Evolutionary conservation across 2,329 filamentous ascomycete species (phyloP), one percentile per base, ranked within the genome.

Genomic region (Colletotrichum noveboracense): DNA sequence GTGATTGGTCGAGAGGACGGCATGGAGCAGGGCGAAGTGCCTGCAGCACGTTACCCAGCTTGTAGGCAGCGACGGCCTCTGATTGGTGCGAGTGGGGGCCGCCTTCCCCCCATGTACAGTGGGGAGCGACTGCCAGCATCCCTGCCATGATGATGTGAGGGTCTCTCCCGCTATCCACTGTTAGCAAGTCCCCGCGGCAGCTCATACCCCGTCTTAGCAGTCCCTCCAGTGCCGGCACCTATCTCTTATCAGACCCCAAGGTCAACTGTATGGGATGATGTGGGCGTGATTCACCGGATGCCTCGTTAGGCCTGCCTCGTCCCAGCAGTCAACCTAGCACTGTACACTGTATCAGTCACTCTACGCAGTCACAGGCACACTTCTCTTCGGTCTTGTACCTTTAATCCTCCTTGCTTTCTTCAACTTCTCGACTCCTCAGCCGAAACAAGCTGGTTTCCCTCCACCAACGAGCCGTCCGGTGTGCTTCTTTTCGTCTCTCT

Each of bases 81-180:
- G 71, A 76, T 76, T 76, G 74, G 74, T 10, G 5, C 6, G 2
- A 5, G 4, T 21, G 9, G n/a, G 32, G 13, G 10, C 26, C 14
- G n/a, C 24, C 32, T 55, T 30, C 36, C 69, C 43, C 71, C 74
- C 65, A 61, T 62, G 43, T 61, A 56, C 30, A 66, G 52, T 76
- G 71, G 74, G 28, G 74, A 43, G 36, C 26, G 26, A 18, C 10
- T 32, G 60, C 43, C 66, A 10, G 6, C 8, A 75, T 71, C 74
- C 74, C 71, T 76, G 74, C 62, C 71, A 60, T 21, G 74, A 76
- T 76, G 74, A 71, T 76, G 74, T 21, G 67, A 71, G 74, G 71
- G 74, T 76, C 74, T 66, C 71, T 75, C 65, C 66, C 34, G 71
- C 71, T 75, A 71, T 74, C 74, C 71, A 76, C 74, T 76, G 74